Base-by-base conservation (phyloP, 257 asterid genomes). In the Haberlea rhodopensis region DNA sequence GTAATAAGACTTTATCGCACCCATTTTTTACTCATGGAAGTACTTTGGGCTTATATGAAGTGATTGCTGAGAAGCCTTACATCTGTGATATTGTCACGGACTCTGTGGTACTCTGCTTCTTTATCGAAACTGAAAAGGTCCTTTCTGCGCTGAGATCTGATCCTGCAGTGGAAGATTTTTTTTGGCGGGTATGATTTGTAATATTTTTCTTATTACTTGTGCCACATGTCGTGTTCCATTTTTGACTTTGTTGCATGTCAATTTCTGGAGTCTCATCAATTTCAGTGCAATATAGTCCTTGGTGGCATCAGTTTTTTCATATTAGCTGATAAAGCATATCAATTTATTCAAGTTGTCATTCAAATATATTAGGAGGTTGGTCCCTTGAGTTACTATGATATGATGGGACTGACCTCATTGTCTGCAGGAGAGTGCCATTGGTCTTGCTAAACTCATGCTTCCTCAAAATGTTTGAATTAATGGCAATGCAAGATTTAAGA, bases 11-110 rank as follows among this genome's bases (percentile, higher is more conserved):
- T 63, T 72, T 71, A 64, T 69, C 84, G 81, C 94, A 84, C 73
- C 95, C 91, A 60, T 83, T 89, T 62, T 90, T 87, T 72, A 75
- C 94, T 45, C 97, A 94, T 68, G 97, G 99, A 73, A 85, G 95
- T 72, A 87, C 99, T 20, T 82, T 94, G 78, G 99, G 99, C 65
- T 79, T 90, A 74, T 94, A 94, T 58, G 99, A 94, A 81, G 97
- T 86, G 72, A 94, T 94, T 69, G 85, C 87, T 29, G 90, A 84
- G 71, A 90, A 87, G 95, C 84, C 92, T 45, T 90, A 83, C 72
- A 63, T 85, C 68, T 94, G 97, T 51, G 90, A 90, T 67, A 73
- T 90, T 52, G 60, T 82, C 57, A 73, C 97, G 1, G 95, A 94
- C 68, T 87, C 97, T 45, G 96, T 89, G 74, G 94, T 86, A 32